phyloP scores from a whole-genome alignment of 2,329 filamentous ascomycete species.

The Chaetomium olivaceum region DNA sequence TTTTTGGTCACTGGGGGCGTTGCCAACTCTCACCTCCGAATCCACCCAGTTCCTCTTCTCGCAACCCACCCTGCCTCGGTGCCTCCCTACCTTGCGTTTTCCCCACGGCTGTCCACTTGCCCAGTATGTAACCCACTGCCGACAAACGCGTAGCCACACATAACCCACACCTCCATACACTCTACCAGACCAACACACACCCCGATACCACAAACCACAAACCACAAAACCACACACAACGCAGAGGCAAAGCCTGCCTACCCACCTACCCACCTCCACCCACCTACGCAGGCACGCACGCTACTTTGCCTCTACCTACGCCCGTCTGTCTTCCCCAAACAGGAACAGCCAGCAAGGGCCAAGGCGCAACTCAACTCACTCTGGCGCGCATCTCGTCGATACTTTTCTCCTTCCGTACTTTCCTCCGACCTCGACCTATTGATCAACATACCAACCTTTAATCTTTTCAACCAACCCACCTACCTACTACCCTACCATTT shows the following conservation, averaged over 20 bases:
- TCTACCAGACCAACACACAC: neutral
- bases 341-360: neutral
- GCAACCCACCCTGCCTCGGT: neutral
- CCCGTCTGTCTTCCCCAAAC: no score
- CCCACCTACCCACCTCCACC: neutral
- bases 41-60: conserved; percentile 2
- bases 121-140: neutral
- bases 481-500: neutral
- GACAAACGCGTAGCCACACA: conserved; percentile 5
- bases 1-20: conserved; percentile 27
- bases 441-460: neutral
- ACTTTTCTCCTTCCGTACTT: neutral
- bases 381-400: neutral
- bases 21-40: conserved; percentile 28
- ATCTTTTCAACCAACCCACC: neutral
- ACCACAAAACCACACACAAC: neutral
- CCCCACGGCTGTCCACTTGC: neutral
- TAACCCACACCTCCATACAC: neutral
- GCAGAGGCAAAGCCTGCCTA: neutral
- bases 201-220: neutral
- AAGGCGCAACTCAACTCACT: neutral
- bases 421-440: neutral
- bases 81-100: neutral
- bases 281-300: no score
- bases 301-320: neutral